Percentiles rank a stretch among this genome's conserved stretches.
phyloP scores from a whole-genome alignment of 345 rosid species.

The Murraya koenigii region DNA sequence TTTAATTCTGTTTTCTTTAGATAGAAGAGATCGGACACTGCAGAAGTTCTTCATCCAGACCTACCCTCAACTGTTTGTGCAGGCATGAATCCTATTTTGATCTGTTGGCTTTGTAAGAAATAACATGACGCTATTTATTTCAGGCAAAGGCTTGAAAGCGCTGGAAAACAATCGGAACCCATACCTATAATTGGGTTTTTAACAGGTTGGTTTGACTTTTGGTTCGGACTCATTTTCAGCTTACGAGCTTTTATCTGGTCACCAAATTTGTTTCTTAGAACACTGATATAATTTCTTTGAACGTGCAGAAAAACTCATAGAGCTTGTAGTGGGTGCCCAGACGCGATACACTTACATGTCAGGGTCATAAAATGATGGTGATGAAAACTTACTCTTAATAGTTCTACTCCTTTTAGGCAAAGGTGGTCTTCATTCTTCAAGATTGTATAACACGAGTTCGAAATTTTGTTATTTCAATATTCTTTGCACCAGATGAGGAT shows the following conservation, averaged over 20 bases:
- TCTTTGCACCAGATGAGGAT: not conserved
- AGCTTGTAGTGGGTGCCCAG: slow-evolving; percentile 85
- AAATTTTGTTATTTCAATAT: not conserved
- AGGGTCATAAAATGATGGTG: slow-evolving; percentile 55
- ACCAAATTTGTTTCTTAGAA: not conserved
- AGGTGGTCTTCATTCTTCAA: not conserved
- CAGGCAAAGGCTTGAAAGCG: slow-evolving; percentile 77
- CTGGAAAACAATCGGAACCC: slow-evolving; percentile 63
- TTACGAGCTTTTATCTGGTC: not conserved
- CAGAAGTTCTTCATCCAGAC: too few species aligned
- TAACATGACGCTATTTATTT: slow-evolving; percentile 6
- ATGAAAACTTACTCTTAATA: slow-evolving; percentile 5
- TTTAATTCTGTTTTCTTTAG: not conserved
- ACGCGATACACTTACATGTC: slow-evolving; percentile 92
- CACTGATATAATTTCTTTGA: not conserved
- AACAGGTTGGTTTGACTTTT: slow-evolving; percentile 46
- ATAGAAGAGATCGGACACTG: not conserved
- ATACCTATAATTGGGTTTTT: slow-evolving; percentile 66
- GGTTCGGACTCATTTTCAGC: not conserved
- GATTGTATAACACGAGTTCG: not conserved
- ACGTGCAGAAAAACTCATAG: slow-evolving; percentile 73
- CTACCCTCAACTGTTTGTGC: too few species aligned
- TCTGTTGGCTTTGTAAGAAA: not conserved
- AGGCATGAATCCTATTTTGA: too few species aligned
- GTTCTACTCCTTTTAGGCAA: not conserved